phyloP scores from a whole-genome alignment of 345 rosid species.

The Hypericum androsaemum region DNA sequence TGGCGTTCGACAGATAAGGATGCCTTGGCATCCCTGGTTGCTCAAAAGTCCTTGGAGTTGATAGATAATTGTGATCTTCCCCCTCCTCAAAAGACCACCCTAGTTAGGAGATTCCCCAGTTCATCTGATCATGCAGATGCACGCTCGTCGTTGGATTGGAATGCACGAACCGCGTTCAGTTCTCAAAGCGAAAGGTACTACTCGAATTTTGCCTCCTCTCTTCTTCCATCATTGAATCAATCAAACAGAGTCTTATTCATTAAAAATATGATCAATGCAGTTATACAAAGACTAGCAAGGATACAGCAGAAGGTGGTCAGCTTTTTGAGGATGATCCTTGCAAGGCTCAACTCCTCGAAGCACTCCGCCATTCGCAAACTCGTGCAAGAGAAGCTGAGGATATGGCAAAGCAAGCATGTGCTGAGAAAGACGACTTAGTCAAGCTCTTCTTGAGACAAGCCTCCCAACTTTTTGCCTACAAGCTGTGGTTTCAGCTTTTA shows the following conservation, averaged over 20 bases:
- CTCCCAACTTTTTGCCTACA: conserved; percentile 83
- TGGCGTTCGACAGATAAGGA: conserved; percentile 73
- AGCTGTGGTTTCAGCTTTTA: conserved; percentile 76
- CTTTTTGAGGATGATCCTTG: conserved; percentile 37
- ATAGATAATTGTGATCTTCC: conserved; percentile 88
- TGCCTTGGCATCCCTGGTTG: conserved; percentile 78
- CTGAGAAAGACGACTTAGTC: conserved; percentile 73
- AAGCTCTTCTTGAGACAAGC: conserved; percentile 88
- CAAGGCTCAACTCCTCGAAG: conserved; percentile 75
- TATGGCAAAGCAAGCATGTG: conserved; percentile 64
- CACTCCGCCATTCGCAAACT: conserved; percentile 85
- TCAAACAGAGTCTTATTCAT: too few relatives aligned
- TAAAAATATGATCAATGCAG: not conserved
- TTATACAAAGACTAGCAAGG: conserved; percentile 16
- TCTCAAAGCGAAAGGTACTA: not conserved
- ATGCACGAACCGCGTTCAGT: conserved; percentile 11
- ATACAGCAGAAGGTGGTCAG: conserved; percentile 18
- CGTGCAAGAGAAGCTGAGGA: conserved; percentile 97
- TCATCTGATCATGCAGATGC: conserved; percentile 23
- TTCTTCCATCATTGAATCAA: too few relatives aligned
- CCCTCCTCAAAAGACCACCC: conserved; percentile 51
- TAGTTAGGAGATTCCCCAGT: conserved; percentile 29
- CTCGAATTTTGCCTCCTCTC: too few relatives aligned
- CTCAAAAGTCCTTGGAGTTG: conserved; percentile 59
- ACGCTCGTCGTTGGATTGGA: conserved; percentile 22